Base-by-base conservation (phyloP, 495 filamentous ascomycete genomes). In the Bombardia bombarda region DNA sequence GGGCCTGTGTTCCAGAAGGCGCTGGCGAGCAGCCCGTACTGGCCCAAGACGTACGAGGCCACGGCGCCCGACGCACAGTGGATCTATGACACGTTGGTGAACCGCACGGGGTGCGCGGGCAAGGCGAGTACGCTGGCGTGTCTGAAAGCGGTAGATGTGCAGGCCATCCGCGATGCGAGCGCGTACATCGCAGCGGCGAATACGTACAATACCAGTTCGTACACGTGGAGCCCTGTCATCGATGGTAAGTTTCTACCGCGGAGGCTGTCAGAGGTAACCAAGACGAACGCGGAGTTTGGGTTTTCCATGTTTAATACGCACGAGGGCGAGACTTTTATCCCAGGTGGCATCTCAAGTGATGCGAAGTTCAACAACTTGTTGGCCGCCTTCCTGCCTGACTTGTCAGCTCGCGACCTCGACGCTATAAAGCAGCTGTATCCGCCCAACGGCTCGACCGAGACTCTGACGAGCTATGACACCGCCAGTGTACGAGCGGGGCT, bases 191-290 rank as follows among this genome's bases (percentile, higher is more conserved):
- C 61, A 35, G 55, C 50, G 2, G 63, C 56, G 42, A 63, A 75
- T 50, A 72, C 61, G 1, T 80, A 73, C 50, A 75, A 57, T 13
- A 74, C 74, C 0, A 63, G 53, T 14, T 72, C 67, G 0, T 80
- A 73, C 49, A 77, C 70, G 1, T 80, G 74, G 76, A 74, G 70
- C 0, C 77, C 78, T 3, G 78, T 82, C 24, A 71, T 79, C 44
- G 75, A 80, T 43, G 70, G 61, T 2, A 20, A 23, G 17, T 80
- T 79, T 44, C 56, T 83, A 17, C 56, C 40, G 3, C 50, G 67
- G 46, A 52, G 64, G 1, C 62, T 82, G 4, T 67, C 66, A 6
- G 58, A 68, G 0, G 58, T 53, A 6, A 57, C 58, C 23, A 36
- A 53, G 4, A 60, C 79, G 24, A 67, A 75, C 35, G 65, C 66